phyloP scores from a whole-genome alignment of 2,329 filamentous ascomycete species.

The Arachnopeziza araneosa region DNA sequence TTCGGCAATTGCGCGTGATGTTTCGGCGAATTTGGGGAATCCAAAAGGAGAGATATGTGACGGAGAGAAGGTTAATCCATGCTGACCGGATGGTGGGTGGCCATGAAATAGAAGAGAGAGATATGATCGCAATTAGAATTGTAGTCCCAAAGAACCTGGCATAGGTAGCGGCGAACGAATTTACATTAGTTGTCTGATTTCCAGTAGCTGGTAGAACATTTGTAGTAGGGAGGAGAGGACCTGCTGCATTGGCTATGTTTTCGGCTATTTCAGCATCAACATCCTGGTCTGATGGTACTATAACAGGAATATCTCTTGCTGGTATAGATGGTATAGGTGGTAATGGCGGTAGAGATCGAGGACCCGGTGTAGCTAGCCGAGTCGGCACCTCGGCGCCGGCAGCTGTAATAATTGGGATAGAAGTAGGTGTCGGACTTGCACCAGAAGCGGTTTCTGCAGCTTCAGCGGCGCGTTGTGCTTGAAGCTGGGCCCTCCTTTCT shows the following conservation, averaged over 20 bases:
- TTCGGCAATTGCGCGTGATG: conserved; percentile 81
- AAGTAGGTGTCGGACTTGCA: conserved; percentile 23
- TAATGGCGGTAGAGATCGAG: not conserved
- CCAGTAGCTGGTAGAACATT: conserved; percentile 24
- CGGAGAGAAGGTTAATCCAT: conserved; percentile 59
- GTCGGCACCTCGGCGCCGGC: conserved; percentile 19
- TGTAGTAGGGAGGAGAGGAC: conserved; percentile 22
- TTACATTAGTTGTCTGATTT: conserved; percentile 15
- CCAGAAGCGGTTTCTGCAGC: conserved; percentile 22
- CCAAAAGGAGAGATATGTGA: conserved; percentile 87
- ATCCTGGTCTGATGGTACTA: conserved; percentile 59
- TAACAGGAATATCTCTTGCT: conserved; percentile 39
- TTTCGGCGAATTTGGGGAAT: conserved; percentile 89
- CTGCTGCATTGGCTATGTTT: conserved; percentile 24
- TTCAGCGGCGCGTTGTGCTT: conserved; percentile 22
- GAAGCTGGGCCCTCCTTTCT: conserved; percentile 39
- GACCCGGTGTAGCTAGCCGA: conserved; percentile 2
- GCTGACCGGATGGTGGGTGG: conserved; percentile 47
- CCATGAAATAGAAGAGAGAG: conserved; percentile 56
- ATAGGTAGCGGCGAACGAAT: conserved; percentile 47
- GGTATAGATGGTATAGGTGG: not conserved
- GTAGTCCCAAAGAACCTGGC: conserved; percentile 52
- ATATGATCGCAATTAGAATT: conserved; percentile 51
- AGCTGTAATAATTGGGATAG: conserved; percentile 23
- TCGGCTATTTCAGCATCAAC: conserved; percentile 54